Percentiles rank a stretch among this genome's conserved stretches.
These are phyloP conservation scores for Pseudocercospora eumusae DNA, from an alignment of 2,329 filamentous ascomycete genomes.

Conservation along the genomic window DNA sequence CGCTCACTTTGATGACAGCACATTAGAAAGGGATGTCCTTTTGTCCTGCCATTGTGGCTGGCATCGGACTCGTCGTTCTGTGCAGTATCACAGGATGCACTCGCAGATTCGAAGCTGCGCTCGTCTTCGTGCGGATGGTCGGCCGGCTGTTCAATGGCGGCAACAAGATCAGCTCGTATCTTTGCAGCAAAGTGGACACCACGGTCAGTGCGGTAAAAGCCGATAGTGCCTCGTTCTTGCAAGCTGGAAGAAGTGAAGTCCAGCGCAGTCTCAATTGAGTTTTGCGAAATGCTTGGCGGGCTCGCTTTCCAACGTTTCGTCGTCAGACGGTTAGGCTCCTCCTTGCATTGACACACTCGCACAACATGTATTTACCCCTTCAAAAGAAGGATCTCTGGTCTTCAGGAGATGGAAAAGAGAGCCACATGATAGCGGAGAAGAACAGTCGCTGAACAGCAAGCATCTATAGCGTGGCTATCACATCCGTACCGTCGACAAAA, in stretches of 20 bases:
- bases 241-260: neutral
- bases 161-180: neutral
- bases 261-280: neutral
- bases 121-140: neutral
- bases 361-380: neutral
- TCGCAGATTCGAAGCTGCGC: neutral
- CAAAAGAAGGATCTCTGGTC: neutral
- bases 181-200: neutral
- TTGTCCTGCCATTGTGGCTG: conserved; percentile 14
- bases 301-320: neutral
- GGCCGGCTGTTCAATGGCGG: conserved; percentile 5
- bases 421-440: neutral
- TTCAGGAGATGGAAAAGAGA: too few species aligned
- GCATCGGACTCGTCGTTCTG: conserved; percentile 7
- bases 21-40: neutral
- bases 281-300: neutral
- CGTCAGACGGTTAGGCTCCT: neutral
- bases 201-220: neutral
- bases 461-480: conserved; percentile 14
- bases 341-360: neutral
- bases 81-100: neutral
- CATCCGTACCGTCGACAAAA: conserved; percentile 23
- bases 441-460: neutral
- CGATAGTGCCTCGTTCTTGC: neutral
- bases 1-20: conserved; percentile 13